Base-by-base conservation (phyloP, 2,329 filamentous ascomycete genomes). In the Epichloe sp. region DNA sequence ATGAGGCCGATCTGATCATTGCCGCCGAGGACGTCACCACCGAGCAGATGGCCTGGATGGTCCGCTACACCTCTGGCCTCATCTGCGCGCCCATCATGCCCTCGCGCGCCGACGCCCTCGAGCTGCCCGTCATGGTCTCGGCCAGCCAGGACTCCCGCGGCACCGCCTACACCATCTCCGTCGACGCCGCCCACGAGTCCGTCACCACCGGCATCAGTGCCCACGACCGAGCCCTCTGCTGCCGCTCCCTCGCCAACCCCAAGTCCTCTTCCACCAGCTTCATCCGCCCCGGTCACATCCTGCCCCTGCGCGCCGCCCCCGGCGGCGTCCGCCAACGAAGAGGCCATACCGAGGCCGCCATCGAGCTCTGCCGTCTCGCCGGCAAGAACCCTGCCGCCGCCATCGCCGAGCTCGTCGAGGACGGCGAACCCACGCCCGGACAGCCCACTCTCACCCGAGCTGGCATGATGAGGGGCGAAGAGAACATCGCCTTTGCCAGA, bases 1-100 rank as follows among this genome's bases (percentile, higher is more conserved):
- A 98, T 68, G 93, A 98, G 77, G 93, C 90, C 68, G 93, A 98
- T 72, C 80, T 98, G 47, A 96, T 97, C 69, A 94, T 97, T 64
- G 88, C 93, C 58, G 91, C 89, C 55, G 75, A 88, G 58, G 78
- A 85, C 62, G 73, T 96, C 57, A 95, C 91, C 8, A 77, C 89
- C 23, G 79, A 86, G 57, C 91, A 97, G 71, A 94, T 95, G 83
- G 88, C 89, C 61, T 98, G 96, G 75, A 84, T 98, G 78, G 80
- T 98, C 68, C 88, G 89, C 62, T 82, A 95, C 74, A 86, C 86
- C 40, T 88, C 88, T 3, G 93, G 93, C 64, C 82, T 91, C 63
- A 84, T 98, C 71, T 97, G 93, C 80, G 86, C 86, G 0, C 91
- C 93, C 15, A 76, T 97, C 54, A 75, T 80, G 48, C 76, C 85